Base-by-base conservation (phyloP, 2,329 filamentous ascomycete genomes). In the Diplodia scrobiculata region DNA sequence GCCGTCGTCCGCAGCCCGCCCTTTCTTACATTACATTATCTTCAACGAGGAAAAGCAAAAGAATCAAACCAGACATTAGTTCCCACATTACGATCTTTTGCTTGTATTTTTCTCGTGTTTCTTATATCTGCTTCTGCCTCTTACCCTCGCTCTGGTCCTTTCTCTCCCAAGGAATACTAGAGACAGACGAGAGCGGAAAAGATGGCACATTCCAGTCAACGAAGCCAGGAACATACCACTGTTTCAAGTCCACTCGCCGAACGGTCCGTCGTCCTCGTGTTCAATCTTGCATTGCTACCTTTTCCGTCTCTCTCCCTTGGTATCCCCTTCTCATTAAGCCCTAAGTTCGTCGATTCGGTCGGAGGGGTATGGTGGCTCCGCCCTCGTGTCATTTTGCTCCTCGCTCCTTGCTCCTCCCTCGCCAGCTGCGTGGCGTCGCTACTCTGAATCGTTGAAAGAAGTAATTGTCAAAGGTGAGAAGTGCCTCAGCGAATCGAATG, bases 351-450 rank as follows among this genome's bases (percentile, higher is more conserved):
- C 9, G 45, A 21, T 59, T 32, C 58, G 27, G 58, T 50, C 45
- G 58, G 41, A 45, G 32, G 52, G 41, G 41, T 45, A 45, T 45
- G 41, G 19, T 19, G 9, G 34, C 58, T 62, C 58, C 45, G 45
- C 58, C 58, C 58, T 62, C n/a, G 11, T 54, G 32, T 29, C 21
- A n/a, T 36, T 62, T 62, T 45, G 41, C 29, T 62, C 58, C 58
- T 62, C 45, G 27, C 58, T 62, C 58, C 58, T 50, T 51, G 58
- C 58, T 51, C 58, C 58, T 62, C 58, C 58, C 58, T 47, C 58
- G 58, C 58, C 58, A 62, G 58, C 58, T 25, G 47, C 38, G 58
- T 62, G 58, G 25, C 41, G 58, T 62, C 48, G 58, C 41, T 62
- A 47, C 19, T 50, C 48, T 32, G 58, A 62, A 50, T 51, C 45